These are phyloP conservation scores for Silybum marianum DNA, from an alignment of 129 eudicot genomes.

Conservation along the genomic window DNA sequence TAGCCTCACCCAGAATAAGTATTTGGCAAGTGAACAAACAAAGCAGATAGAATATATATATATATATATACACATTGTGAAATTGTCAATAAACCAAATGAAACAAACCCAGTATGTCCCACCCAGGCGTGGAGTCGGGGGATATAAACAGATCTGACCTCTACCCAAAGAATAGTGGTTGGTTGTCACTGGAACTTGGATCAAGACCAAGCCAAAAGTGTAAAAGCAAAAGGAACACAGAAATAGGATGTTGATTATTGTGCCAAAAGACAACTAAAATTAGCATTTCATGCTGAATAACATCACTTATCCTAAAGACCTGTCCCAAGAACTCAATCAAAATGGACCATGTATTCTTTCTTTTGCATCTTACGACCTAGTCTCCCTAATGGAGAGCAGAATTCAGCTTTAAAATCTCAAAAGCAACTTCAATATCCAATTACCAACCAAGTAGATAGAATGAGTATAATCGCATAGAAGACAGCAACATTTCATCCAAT, in stretches of 20 bases:
- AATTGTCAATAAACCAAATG: neutral
- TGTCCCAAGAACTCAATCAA: neutral
- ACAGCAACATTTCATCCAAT: neutral
- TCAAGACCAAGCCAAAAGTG: slow-evolving; percentile 10
- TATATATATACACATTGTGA: neutral
- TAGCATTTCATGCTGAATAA: neutral
- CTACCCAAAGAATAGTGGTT: neutral
- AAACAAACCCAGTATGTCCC: neutral
- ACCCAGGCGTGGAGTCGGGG: neutral
- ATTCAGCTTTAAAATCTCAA: neutral
- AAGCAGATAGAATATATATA: slow-evolving; percentile 18
- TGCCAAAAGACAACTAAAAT: neutral
- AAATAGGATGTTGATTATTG: neutral
- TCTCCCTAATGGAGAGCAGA: neutral
- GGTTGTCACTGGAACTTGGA: neutral
- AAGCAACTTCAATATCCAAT: neutral
- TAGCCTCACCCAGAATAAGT: slow-evolving; percentile 29
- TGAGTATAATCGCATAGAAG: neutral
- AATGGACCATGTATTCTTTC: neutral
- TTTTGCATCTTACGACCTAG: neutral
- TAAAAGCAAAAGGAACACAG: neutral
- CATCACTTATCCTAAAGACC: neutral
- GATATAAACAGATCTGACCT: neutral
- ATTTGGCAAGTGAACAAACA: slow-evolving; percentile 16
- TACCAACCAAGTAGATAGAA: slow-evolving; percentile 1